Evolutionary conservation across 345 rosid genomes (phyloP), one percentile per base, ranked within the genome.

Genomic region (Fremontodendron californicum): DNA sequence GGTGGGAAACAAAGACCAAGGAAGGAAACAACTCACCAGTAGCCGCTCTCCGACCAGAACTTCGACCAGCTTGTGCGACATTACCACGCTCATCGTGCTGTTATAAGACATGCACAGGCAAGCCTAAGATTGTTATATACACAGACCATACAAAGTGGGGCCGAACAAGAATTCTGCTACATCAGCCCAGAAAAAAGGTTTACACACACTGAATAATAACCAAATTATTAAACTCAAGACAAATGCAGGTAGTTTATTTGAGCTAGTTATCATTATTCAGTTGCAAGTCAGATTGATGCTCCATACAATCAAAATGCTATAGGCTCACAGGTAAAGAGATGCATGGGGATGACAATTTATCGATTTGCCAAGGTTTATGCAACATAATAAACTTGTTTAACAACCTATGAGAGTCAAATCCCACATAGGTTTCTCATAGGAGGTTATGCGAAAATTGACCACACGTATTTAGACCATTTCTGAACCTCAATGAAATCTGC

Each of bases 51-150:
- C 78, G 82, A 42, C 83, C 81, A 77, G 81, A 85, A 86, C 88
- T 85, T 85, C 89, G 89, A 84, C 88, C 94, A 82, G 65, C 93
- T 85, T 83, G 92, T 78, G 88, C 79, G 46, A 89, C 82, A 84
- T 35, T 84, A 88, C 84, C 85, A 77, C 88, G 95, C 77, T 88
- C 97, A 87, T 93, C 93, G 33, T 87, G 95, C 99, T 96, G 93
- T 91, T 87, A 90, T 78, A 87, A 90, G 85, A 93, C 89, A 93
- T 61, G 85, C 83, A 93, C 87, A 92, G 88, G 93, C 89, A 93
- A 89, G 89, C 84, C 94, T 83, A 88, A 92, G 78, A 92, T 83
- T 83, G 91, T 88, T 89, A 91, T 77, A 88, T 85, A 85, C 80
- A 82, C 31, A 75, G 87, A 84, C 87, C 89, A 87, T 82, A 81